These are phyloP conservation scores for Phialophora macrospora DNA, from an alignment of 2,329 filamentous ascomycete species.

Conservation along the genomic window DNA sequence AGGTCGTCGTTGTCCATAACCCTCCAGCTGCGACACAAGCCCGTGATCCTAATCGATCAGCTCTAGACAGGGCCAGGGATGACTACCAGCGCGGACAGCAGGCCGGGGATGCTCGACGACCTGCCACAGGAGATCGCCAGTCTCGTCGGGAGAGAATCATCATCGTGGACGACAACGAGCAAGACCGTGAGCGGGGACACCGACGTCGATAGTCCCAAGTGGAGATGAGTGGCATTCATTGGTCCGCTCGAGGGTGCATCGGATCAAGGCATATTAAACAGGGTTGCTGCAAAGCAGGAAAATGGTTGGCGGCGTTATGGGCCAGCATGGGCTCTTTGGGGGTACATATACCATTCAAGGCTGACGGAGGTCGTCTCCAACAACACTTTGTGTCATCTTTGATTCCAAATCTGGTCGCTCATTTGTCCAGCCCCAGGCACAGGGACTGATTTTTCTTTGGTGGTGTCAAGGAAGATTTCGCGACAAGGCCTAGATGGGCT, in stretches of 20 bases:
- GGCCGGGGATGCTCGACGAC: slow-evolving; percentile 19
- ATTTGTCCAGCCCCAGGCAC: slow-evolving; percentile 11
- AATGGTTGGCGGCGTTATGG: slow-evolving; percentile 16
- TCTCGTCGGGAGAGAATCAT: slow-evolving; percentile 27
- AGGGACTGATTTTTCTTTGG: slow-evolving; percentile 6
- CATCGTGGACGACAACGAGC: slow-evolving; percentile 25
- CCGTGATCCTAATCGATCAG: slow-evolving; percentile 16
- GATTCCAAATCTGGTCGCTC: slow-evolving; percentile 24
- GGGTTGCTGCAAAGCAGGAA: slow-evolving; percentile 30
- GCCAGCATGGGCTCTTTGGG: background rate
- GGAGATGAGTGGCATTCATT: background rate
- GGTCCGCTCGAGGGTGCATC: background rate
- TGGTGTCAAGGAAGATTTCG: slow-evolving; percentile 1
- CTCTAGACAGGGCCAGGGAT: slow-evolving; percentile 30
- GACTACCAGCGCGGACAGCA: slow-evolving; percentile 27
- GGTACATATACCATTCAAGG: slow-evolving; percentile 21
- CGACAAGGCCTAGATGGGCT: background rate
- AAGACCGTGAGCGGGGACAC: slow-evolving; percentile 13
- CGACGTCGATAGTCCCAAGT: slow-evolving; percentile 18
- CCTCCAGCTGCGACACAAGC: slow-evolving; percentile 3
- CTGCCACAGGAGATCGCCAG: slow-evolving; percentile 20
- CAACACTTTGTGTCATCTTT: slow-evolving; percentile 18
- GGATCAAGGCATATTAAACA: slow-evolving; percentile 1
- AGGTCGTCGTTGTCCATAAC: slow-evolving; percentile 32
- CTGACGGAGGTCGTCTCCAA: slow-evolving; percentile 2